These are phyloP conservation scores for Sugiyamaella chiloensis DNA, from an alignment of 805 yeast genomes.

Conservation along the genomic window DNA sequence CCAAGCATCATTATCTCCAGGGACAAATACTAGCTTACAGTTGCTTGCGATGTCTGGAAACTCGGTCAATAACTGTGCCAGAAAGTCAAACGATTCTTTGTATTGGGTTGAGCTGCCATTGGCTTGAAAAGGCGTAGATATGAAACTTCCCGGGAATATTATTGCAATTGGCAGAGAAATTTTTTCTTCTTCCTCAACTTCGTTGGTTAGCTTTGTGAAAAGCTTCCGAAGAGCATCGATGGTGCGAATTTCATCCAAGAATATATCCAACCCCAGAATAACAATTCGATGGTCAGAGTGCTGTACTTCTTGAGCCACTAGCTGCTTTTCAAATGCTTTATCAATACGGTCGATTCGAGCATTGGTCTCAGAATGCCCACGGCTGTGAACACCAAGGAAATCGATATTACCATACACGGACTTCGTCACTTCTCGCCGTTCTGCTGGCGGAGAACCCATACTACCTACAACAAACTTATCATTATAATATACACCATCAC, in stretches of 20 bases:
- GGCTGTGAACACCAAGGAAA: constrained; percentile 49
- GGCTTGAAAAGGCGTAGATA: constrained; percentile 59
- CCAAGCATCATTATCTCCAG: constrained; percentile 96
- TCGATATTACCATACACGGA: constrained; percentile 80
- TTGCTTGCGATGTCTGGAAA: constrained; percentile 51
- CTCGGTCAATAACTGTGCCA: constrained; percentile 62
- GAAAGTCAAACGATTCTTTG: constrained; percentile 61
- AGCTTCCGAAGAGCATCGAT: constrained; percentile 65
- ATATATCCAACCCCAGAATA: constrained; percentile 72
- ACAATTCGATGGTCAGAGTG: constrained; percentile 56
- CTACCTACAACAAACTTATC: constrained; percentile 63
- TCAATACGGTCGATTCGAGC: constrained; percentile 50
- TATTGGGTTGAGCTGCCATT: constrained; percentile 52
- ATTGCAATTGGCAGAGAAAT: constrained; percentile 55
- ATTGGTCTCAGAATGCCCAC: constrained; percentile 23
- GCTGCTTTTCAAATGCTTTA: constrained; percentile 50
- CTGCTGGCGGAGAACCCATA: constrained; percentile 87
- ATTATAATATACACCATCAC: constrained; percentile 72
- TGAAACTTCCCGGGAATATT: constrained; percentile 80
- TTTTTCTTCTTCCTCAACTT: constrained; percentile 36
- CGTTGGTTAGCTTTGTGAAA: constrained; percentile 37
- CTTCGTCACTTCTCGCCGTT: constrained; percentile 59
- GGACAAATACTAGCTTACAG: constrained; percentile 67
- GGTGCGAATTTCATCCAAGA: constrained; percentile 55
- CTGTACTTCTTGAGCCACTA: constrained; percentile 55